Base-by-base conservation (phyloP, 2,329 filamentous ascomycete species). In the Botrytis galanthina region DNA sequence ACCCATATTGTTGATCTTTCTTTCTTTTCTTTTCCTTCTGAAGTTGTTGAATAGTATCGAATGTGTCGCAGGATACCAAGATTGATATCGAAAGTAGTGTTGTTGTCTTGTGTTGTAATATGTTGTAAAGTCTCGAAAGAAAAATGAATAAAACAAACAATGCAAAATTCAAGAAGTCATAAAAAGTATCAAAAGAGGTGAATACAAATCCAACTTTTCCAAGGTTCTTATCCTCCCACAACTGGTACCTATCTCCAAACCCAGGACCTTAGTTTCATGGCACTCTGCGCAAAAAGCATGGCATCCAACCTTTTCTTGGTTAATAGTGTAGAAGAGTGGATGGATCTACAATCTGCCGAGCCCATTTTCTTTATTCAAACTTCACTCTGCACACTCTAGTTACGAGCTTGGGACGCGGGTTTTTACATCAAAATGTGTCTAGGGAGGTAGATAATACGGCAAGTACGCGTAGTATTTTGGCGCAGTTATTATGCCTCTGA, bases 281-380 rank as follows among this genome's bases (percentile, higher is more conserved):
- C 35, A 29, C n/a, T 18, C 16, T 14, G n/a, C 7, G 9, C 14
- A 39, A 44, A 63, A 63, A 29, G 39, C 62, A 64, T 46, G 39
- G n/a, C 42, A 46, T 60, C 57, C 42, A 29, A 32, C 10, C 10
- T 64, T 48, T 64, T 48, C 62, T 48, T 64, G 62, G 62, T 64
- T 46, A 35, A 54, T n/a, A 8, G 22, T 26, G 26, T 5, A 6
- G 2, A 5, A 51, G n/a, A 7, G 26, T 62, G 14, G 22, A 26
- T 64, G n/a, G 44, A 67, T 67, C 63, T 67, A 51, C 63, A 51
- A 16, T 14, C 7, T 51, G 32, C 63, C 63, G 14, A 37, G 63
- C 32, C 18, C 0, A 57, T 42, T 63, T n/a, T n/a, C 61, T 63
- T 44, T 44, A 37, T 64, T 64, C 62, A 44, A 29, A 46, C 61